phyloP scores from a whole-genome alignment of 345 rosid species.

The Linum lewisii region DNA sequence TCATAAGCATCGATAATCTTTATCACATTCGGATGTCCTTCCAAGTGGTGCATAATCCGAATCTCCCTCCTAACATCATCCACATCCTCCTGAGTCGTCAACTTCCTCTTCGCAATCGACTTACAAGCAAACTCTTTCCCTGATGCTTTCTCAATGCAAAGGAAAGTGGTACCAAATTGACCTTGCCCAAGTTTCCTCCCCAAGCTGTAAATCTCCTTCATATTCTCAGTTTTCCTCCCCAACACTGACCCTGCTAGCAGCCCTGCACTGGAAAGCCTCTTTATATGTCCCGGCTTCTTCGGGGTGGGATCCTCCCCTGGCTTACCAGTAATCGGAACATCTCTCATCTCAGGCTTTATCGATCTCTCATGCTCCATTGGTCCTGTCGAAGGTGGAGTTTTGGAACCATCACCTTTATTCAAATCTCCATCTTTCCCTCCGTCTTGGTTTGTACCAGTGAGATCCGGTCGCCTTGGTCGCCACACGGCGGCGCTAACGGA shows the following conservation, averaged over 20 bases:
- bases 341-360: neutral
- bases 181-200: slow-evolving; percentile 81
- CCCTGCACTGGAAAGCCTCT: slow-evolving; percentile 52
- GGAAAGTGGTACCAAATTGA: slow-evolving; percentile 85
- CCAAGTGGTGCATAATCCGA: neutral
- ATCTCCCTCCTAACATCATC: slow-evolving; percentile 1
- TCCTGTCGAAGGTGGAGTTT: neutral
- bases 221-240: slow-evolving; percentile 46
- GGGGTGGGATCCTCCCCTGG: slow-evolving; percentile 18
- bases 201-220: slow-evolving; percentile 55
- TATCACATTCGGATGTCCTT: neutral
- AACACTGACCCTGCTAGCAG: slow-evolving; percentile 49
- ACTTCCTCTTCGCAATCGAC: slow-evolving; percentile 75
- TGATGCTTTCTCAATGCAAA: slow-evolving; percentile 59
- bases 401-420: neutral
- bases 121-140: slow-evolving; percentile 38
- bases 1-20: neutral
- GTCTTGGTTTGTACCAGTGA: neutral
- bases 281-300: slow-evolving; percentile 35
- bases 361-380: neutral
- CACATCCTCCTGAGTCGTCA: slow-evolving; percentile 40
- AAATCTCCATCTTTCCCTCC: neutral
- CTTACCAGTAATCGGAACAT: neutral
- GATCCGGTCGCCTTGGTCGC: neutral
- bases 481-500: neutral